Evolutionary conservation across 169 alveolate genomes (phyloP), one percentile per base, ranked within the genome.

Genomic region (Cryptosporidium felis): DNA sequence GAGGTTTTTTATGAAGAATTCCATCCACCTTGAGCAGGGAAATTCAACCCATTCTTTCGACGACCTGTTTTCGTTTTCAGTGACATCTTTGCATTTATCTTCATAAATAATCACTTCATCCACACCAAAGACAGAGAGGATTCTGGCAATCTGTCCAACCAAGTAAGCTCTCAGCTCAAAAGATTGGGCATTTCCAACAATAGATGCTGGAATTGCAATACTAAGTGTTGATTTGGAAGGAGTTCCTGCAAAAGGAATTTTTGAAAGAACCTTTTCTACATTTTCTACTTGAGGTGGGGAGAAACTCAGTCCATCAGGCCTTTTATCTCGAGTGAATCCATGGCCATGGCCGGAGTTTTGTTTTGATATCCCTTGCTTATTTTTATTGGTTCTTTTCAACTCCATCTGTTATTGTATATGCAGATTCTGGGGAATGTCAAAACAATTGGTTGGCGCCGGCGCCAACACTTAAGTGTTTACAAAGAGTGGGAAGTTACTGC

Each of bases 91-190:
- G 88, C 95, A 94, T 21, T 82, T 62, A 81, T 94, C 97, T 47
- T 96, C 95, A 47, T 95, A 92, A n/a, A 97, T 92, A 26, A 97
- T 92, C 1, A 97, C 92, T 80, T 96, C 99, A 81, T 96, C 96
- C 23, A 97, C 95, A 32, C 95, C 94, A 90, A 94, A 96, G 23
- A 96, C 94, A 1, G 97, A 93, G 16, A 94, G 88, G 5, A 97
- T 93, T 46, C 98, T 89, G 1, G 98, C 98, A 26, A 97, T 93
- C 82, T 94, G 93, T 10, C 98, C 96, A 23, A 95, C 95, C 59
- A 95, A 91, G 74, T 94, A 93, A 3, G 98, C 95, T 51, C 94
- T 80, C 47, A 95, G 82, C 80, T 95, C 98, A 44, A 90, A 89
- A 18, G 97, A 90, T 92, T 94, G 96, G 2, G 94, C 92, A 67